Conservation (phyloP, 1,139 yeast genomes). For the Magnusiomyces suaveolens region DNA sequence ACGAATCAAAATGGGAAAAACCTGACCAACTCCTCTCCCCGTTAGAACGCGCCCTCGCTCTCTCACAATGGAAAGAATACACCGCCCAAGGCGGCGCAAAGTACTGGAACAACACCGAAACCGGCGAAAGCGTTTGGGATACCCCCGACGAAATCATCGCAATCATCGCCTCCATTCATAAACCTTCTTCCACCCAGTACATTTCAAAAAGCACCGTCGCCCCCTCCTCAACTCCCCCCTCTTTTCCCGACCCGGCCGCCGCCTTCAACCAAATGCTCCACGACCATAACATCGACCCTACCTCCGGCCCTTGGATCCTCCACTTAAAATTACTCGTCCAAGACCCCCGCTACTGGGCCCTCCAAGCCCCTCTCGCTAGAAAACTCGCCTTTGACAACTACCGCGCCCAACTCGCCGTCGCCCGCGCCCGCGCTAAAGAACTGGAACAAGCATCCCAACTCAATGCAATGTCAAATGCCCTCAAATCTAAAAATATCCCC, state of each 20-base stretch:
- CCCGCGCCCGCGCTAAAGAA: conserved; percentile 38
- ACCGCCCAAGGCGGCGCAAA: conserved; percentile 58
- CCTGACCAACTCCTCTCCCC: conserved; percentile 45
- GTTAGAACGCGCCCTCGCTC: conserved; percentile 27
- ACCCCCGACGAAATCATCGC: conserved; percentile 41
- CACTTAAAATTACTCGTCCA: conserved; percentile 52
- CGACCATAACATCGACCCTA: conserved; percentile 50
- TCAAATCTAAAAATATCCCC: conserved; percentile 46
- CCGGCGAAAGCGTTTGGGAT: conserved; percentile 75
- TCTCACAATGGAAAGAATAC: conserved; percentile 51
- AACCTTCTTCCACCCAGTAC: conserved; percentile 7
- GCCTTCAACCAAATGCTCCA: conserved; percentile 46
- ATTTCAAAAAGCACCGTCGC: conserved; percentile 20
- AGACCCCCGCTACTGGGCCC: conserved; percentile 61
- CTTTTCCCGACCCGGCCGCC: conserved; percentile 41
- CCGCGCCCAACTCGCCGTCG: conserved; percentile 39
- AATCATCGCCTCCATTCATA: not conserved
- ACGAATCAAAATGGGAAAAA: conserved; percentile 72
- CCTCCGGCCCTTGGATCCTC: conserved; percentile 64
- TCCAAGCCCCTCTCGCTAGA: conserved; percentile 52
- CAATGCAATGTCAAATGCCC: conserved; percentile 40
- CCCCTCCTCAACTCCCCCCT: conserved; percentile 39
- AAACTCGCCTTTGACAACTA: conserved; percentile 58
- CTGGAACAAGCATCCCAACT: conserved; percentile 47
- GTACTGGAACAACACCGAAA: conserved; percentile 60